These are phyloP conservation scores for Penicillium sp. DNA, from an alignment of 2,329 filamentous ascomycete genomes.

Conservation along the genomic window DNA sequence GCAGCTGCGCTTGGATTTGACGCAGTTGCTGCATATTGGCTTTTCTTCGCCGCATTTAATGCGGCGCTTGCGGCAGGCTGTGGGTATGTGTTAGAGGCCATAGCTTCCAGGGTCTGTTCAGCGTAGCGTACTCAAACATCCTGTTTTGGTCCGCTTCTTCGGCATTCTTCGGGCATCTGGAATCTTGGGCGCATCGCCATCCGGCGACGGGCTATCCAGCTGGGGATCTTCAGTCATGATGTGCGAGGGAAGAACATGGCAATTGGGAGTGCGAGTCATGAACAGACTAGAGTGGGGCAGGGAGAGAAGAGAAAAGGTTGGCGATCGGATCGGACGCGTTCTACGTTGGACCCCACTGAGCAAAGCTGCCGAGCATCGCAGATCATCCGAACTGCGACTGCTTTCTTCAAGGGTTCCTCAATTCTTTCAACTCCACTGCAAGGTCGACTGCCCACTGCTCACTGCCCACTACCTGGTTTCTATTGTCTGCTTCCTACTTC, in stretches of 20 bases:
- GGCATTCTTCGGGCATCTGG: constrained; percentile 29
- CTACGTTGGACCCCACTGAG: constrained; percentile 3
- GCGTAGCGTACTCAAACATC: constrained; percentile 71
- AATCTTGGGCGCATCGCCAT: constrained; percentile 18
- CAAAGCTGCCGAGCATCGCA: constrained; percentile 13
- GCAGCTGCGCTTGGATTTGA: constrained; percentile 47
- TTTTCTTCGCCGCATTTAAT: constrained; percentile 94
- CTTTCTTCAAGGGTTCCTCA: background rate
- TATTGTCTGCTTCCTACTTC: background rate
- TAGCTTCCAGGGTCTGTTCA: background rate
- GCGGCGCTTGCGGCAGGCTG: constrained; percentile 86
- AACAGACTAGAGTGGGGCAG: constrained; percentile 11
- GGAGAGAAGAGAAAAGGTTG: background rate
- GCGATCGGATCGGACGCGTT: background rate
- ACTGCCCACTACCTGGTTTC: background rate
- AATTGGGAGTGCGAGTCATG: background rate
- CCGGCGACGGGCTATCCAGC: background rate
- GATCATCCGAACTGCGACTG: constrained; percentile 13
- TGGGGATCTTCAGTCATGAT: constrained; percentile 1
- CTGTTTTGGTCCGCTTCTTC: constrained; percentile 82
- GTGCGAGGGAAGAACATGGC: background rate
- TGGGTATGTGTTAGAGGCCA: constrained; percentile 8
- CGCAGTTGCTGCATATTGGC: constrained; percentile 47
- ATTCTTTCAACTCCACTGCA: background rate
- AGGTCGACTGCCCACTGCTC: too few relatives aligned